These are phyloP conservation scores for Leptoxyphium fumago DNA, from an alignment of 2,329 filamentous ascomycete genomes.

Conservation along the genomic window DNA sequence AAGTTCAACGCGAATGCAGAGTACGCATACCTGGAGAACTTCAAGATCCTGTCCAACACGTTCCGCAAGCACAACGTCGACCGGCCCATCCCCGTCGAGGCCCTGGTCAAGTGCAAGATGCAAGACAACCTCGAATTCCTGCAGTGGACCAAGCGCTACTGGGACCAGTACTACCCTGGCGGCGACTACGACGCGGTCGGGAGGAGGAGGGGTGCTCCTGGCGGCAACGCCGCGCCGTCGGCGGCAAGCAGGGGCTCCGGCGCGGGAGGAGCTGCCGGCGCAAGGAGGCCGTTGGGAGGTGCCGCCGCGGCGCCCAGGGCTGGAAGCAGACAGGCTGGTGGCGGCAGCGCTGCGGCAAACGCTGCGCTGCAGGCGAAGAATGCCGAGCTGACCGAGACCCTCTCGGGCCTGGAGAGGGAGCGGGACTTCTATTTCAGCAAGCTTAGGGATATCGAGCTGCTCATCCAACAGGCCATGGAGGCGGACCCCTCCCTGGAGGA, in stretches of 20 bases:
- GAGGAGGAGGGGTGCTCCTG: conserved; percentile 65
- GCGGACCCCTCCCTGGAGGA: conserved; percentile 86
- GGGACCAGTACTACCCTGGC: conserved; percentile 96
- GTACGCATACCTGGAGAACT: conserved; percentile 96
- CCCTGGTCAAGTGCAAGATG: conserved; percentile 96
- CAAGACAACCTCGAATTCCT: conserved; percentile 99
- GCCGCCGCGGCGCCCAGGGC: conserved; percentile 30
- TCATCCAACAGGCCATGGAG: conserved; percentile 86
- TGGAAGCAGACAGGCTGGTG: conserved; percentile 27
- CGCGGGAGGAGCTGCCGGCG: conserved; percentile 41
- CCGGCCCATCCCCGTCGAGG: conserved; percentile 75
- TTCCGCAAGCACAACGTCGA: conserved; percentile 82
- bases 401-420: conserved; percentile 87
- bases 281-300: conserved; percentile 30
- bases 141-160: conserved; percentile 92
- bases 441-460: conserved; percentile 85
- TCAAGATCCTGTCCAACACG: conserved; percentile 85
- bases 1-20: conserved; percentile 98
- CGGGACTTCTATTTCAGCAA: conserved; percentile 99
- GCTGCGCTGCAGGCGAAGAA: conserved; percentile 76
- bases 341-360: conserved; percentile 40
- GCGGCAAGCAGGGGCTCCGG: conserved; percentile 33
- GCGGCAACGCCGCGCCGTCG: conserved; percentile 35
- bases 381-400: conserved; percentile 79
- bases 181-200: conserved; percentile 88